Percentiles rank a stretch among this genome's conserved stretches.
phyloP scores from a whole-genome alignment of 495 filamentous ascomycete genomes.

The Tuber melanosporum region DNA sequence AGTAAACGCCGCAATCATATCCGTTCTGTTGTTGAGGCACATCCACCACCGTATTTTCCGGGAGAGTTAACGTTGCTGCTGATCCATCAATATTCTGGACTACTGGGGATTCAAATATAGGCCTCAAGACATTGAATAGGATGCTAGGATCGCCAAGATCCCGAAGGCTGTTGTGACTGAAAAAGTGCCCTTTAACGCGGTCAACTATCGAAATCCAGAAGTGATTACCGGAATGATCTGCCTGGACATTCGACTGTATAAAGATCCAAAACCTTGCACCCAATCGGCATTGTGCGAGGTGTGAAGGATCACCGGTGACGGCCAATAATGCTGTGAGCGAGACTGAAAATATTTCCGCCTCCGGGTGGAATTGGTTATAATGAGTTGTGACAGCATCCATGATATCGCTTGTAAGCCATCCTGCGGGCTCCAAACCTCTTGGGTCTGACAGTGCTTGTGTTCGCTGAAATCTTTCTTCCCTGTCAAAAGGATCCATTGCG shows the following conservation, averaged over 20 bases:
- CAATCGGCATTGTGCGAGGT: not conserved
- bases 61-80: not conserved
- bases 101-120: not conserved
- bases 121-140: not conserved
- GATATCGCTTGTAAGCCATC: not conserved
- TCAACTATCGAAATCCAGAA: constrained; percentile 1
- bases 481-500: not conserved
- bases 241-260: constrained; percentile 7
- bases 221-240: not conserved
- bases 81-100: not conserved
- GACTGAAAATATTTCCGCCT: not conserved
- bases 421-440: not conserved
- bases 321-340: not conserved
- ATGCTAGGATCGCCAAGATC: not conserved
- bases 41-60: not conserved
- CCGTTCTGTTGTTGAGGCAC: constrained; percentile 8
- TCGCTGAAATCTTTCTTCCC: not conserved
- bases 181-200: constrained; percentile 1
- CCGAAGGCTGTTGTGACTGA: not conserved
- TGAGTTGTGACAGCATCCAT: not conserved
- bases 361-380: not conserved
- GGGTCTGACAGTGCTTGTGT: not conserved
- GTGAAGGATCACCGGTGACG: not conserved
- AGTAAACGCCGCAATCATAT: constrained; percentile 18
- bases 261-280: constrained; percentile 16